phyloP scores from a whole-genome alignment of 345 rosid genomes.

The Crucihimalaya himalaica region DNA sequence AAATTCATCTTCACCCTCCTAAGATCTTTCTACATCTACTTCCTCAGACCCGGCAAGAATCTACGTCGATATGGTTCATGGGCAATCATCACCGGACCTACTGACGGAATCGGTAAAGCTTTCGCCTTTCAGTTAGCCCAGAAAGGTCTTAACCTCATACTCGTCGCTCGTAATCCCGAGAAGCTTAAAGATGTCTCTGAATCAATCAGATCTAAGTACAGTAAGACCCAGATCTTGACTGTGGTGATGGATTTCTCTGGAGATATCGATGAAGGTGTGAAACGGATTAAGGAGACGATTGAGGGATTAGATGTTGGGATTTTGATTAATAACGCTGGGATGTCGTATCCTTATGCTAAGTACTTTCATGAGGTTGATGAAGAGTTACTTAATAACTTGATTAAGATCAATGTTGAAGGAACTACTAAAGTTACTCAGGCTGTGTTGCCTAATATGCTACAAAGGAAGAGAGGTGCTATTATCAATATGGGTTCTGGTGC shows the following conservation, averaged over 20 bases:
- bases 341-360: slow-evolving; percentile 93
- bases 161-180: slow-evolving; percentile 77
- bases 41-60: slow-evolving; percentile 82
- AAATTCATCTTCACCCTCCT: slow-evolving; percentile 47
- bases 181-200: slow-evolving; percentile 71
- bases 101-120: slow-evolving; percentile 91
- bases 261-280: slow-evolving; percentile 77
- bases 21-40: slow-evolving; percentile 74
- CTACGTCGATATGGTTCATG: slow-evolving; percentile 91
- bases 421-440: slow-evolving; percentile 91
- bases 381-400: slow-evolving; percentile 59
- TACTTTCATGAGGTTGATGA: slow-evolving; percentile 90
- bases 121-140: slow-evolving; percentile 81
- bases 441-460: slow-evolving; percentile 74
- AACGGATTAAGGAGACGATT: slow-evolving; percentile 27
- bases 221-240: slow-evolving; percentile 53
- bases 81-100: slow-evolving; percentile 92
- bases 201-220: slow-evolving; percentile 54
- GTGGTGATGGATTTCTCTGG: slow-evolving; percentile 88
- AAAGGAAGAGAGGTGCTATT: slow-evolving; percentile 90
- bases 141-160: slow-evolving; percentile 74
- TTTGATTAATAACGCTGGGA: slow-evolving; percentile 85
- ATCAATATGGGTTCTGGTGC: slow-evolving; percentile 97
- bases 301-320: slow-evolving; percentile 81
- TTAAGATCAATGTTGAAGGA: slow-evolving; percentile 84